These are phyloP conservation scores for Pouteria glomerata DNA, from an alignment of 148 eudicot species.

Conservation along the genomic window DNA sequence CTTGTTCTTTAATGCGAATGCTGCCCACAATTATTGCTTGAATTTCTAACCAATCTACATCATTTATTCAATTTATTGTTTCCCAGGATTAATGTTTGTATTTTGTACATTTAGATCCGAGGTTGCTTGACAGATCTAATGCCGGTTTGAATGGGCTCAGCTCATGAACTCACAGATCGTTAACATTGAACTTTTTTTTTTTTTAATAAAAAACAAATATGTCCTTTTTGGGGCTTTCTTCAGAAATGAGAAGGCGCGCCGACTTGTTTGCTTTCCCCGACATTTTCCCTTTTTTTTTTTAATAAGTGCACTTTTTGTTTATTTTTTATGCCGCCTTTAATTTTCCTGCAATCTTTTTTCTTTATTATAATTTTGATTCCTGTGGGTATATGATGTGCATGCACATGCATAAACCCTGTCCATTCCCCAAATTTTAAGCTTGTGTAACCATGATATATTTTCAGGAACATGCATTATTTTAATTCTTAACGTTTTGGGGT, in stretches of 20 bases:
- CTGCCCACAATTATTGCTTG: neutral
- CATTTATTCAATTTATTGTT: neutral
- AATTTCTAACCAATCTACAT: neutral
- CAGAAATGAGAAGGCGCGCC: neutral
- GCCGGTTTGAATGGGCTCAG: neutral
- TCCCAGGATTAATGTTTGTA: neutral
- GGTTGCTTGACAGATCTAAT: slow-evolving; percentile 1
- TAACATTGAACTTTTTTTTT: neutral
- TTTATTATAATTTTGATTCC: neutral
- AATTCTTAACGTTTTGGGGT: neutral
- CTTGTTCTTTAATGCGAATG: neutral
- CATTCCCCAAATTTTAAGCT: neutral
- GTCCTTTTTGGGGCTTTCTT: neutral
- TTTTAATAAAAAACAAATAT: neutral
- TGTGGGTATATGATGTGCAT: neutral
- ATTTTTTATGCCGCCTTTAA: neutral
- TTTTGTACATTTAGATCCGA: neutral
- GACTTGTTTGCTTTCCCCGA: neutral
- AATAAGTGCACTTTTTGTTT: neutral
- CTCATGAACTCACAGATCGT: neutral
- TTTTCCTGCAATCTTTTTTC: neutral
- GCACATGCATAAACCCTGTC: neutral
- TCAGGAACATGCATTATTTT: neutral
- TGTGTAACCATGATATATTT: neutral
- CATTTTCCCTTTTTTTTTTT: neutral